These are phyloP conservation scores for Liquidambar formosana DNA, from an alignment of 164 flowering plant species.

Conservation along the genomic window DNA sequence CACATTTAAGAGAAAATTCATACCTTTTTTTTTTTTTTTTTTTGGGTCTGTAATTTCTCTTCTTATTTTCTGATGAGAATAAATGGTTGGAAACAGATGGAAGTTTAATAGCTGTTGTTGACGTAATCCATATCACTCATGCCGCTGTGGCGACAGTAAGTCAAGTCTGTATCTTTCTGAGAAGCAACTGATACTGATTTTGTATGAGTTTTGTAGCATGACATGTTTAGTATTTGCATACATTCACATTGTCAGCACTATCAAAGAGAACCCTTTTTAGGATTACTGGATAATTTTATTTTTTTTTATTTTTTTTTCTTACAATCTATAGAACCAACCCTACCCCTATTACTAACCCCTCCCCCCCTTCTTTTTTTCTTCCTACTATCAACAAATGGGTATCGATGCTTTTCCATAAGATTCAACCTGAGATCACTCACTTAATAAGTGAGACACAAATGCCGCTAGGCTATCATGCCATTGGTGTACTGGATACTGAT, in stretches of 20 bases:
- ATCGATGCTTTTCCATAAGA: no score
- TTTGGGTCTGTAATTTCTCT: not conserved
- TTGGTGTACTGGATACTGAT: no score
- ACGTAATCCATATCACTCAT: constrained; percentile 90
- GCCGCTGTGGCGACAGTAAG: constrained; percentile 94
- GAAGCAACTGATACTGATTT: not conserved
- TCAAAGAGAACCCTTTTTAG: not conserved
- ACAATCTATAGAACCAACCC: no score
- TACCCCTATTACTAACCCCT: no score
- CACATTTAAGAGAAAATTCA: not conserved
- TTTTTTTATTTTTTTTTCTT: no score
- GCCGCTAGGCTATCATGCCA: no score
- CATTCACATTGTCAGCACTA: not conserved
- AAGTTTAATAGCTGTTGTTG: constrained; percentile 71
- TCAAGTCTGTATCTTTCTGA: constrained; percentile 2
- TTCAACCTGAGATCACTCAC: no score
- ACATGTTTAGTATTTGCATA: not conserved
- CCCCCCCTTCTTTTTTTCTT: no score
- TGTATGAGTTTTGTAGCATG: not conserved
- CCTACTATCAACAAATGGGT: no score
- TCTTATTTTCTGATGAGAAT: constrained; percentile 9
- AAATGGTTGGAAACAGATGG: constrained; percentile 62
- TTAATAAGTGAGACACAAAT: no score
- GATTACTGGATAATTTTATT: no score
- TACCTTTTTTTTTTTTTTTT: no score